These are phyloP conservation scores for Ogataea siamensis DNA, from an alignment of 805 yeast genomes.

Conservation along the genomic window DNA sequence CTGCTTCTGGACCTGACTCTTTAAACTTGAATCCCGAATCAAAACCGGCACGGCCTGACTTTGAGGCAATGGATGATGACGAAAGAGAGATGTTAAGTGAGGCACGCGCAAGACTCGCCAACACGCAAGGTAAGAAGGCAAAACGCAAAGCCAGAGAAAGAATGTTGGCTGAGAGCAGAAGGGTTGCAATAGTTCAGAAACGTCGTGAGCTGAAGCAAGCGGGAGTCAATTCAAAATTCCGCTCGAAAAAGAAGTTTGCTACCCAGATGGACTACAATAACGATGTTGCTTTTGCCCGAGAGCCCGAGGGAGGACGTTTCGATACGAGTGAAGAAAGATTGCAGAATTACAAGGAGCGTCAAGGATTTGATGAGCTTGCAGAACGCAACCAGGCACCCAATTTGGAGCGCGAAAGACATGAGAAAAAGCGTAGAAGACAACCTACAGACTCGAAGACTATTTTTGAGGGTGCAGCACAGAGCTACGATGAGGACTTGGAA, in stretches of 20 bases:
- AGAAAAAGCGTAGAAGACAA: constrained; percentile 30
- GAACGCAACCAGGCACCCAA: constrained; percentile 44
- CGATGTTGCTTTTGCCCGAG: constrained; percentile 76
- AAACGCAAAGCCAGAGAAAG: constrained; percentile 85
- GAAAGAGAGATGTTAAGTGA: constrained; percentile 93
- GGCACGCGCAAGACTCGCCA: constrained; percentile 87
- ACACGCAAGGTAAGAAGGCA: constrained; percentile 93
- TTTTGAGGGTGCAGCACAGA: constrained; percentile 22
- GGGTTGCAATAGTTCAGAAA: constrained; percentile 74
- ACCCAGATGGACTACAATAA: constrained; percentile 78
- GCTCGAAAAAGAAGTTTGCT: constrained; percentile 50
- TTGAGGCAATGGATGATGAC: constrained; percentile 77
- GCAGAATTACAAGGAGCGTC: constrained; percentile 37
- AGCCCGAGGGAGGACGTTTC: constrained; percentile 65
- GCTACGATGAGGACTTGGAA: constrained; percentile 22
- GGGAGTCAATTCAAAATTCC: constrained; percentile 54
- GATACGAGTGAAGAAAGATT: constrained; percentile 61
- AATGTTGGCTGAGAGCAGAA: constrained; percentile 70
- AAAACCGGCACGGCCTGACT: constrained; percentile 78
- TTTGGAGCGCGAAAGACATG: constrained; percentile 35
- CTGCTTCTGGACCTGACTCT: constrained; percentile 42
- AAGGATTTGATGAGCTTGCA: constrained; percentile 44
- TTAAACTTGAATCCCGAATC: constrained; percentile 73
- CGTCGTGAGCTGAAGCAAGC: constrained; percentile 80
- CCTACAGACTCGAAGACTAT: constrained; percentile 19